Percentiles rank a stretch among this genome's conserved stretches.
phyloP scores from a whole-genome alignment of 1,284 basidiomycete genomes.

The Peniophora sp. region DNA sequence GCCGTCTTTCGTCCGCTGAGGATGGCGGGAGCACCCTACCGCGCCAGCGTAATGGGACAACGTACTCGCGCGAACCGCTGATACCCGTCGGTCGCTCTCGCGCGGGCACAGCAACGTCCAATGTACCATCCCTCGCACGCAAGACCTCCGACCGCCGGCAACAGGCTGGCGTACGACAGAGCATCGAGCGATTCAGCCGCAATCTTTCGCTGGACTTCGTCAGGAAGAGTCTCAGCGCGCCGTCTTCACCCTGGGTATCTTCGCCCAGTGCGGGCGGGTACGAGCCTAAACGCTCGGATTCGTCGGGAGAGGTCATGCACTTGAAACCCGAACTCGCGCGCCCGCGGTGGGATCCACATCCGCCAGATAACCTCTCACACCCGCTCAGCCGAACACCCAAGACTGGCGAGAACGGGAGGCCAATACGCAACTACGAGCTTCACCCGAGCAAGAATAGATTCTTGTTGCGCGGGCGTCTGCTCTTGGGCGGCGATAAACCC shows the following conservation, averaged over 20 bases:
- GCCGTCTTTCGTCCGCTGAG: conserved; percentile 20
- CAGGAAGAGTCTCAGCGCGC: conserved; percentile 14
- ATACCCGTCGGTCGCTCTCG: conserved; percentile 35
- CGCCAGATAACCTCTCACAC: conserved; percentile 4
- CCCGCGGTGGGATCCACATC: conserved; percentile 7
- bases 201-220: conserved; percentile 49
- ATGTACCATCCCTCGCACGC: not conserved
- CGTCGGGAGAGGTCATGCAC: not conserved
- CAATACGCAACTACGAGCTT: conserved; percentile 46
- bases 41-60: conserved; percentile 29
- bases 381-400: conserved; percentile 39
- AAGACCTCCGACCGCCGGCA: not conserved
- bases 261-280: not conserved
- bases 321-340: conserved; percentile 6
- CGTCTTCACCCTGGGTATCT: not conserved
- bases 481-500: conserved; percentile 82
- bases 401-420: conserved; percentile 30
- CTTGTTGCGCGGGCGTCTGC: conserved; percentile 58
- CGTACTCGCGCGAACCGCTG: conserved; percentile 61
- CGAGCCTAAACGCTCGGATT: not conserved
- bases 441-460: conserved; percentile 73
- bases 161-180: conserved; percentile 37
- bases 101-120: conserved; percentile 20
- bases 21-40: conserved; percentile 14
- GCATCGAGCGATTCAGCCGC: conserved; percentile 48